Evolutionary conservation across 2,329 filamentous ascomycete species (phyloP), one percentile per base, ranked within the genome.

Genomic region (Ilyonectria mors-panacis): DNA sequence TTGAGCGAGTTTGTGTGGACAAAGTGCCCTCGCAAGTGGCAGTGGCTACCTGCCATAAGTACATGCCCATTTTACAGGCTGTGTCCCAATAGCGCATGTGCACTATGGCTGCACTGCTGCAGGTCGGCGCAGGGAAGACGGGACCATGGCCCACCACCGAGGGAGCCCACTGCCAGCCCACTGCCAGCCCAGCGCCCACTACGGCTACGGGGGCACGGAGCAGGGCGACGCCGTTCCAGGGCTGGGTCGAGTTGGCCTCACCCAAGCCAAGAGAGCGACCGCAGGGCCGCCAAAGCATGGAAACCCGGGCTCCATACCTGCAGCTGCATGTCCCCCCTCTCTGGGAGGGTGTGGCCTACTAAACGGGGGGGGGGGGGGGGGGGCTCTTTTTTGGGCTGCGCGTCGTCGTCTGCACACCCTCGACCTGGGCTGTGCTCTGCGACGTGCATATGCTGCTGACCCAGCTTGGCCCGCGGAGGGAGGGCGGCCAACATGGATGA

Each of bases 81-180:
- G 58, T 67, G 62, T 63, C 48, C 30, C 64, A 66, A 67, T 69
- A 69, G 65, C 59, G 67, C 67, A 69, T 65, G 55, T 42, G 58
- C 59, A 45, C 54, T 67, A 62, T 57, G 62, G 47, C 47, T 50
- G 63, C 55, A 45, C 50, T 55, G 50, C 66, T 70, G 67, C 63
- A 70, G 69, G 67, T 58, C 45, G 48, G 26, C 17, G 39, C 39
- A 42, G 39, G 44, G 44, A 45, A 45, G 44, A 45, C 19, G 44
- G 28, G 28, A 33, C 59, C 54, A 51, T 55, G 66, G 67, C 70
- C 72, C 72, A 73, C 70, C 69, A 61, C 54, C 66, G 72, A 74
- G 72, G 68, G 72, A 74, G 72, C 72, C 70, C 70, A 42, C 70
- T 64, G 23, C 48, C 26, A 47, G 47, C 35, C 47, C 47, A 60